Conservation (phyloP, 306 rosid species). For the Prinsepia uniflora region DNA sequence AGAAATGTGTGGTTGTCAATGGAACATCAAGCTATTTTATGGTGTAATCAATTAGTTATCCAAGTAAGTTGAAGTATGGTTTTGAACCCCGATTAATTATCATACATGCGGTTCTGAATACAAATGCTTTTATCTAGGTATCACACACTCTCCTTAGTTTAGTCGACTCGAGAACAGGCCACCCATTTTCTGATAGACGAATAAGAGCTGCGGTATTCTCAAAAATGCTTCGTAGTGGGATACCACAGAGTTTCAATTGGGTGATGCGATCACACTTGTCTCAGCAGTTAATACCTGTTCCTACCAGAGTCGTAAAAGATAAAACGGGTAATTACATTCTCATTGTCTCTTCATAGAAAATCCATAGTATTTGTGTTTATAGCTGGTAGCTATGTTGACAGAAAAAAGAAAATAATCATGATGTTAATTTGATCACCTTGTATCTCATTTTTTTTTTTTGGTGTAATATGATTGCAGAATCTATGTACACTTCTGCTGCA, state of each 20-base stretch:
- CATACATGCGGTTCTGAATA: slow-evolving; percentile 31
- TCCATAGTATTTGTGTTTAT: not conserved
- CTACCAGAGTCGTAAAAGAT: slow-evolving; percentile 43
- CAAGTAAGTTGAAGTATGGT: slow-evolving; percentile 57
- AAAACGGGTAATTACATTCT: slow-evolving; percentile 49
- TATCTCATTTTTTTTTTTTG: not conserved
- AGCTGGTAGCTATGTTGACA: not conserved
- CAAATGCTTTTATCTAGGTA: slow-evolving; percentile 52
- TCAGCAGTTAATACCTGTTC: slow-evolving; percentile 39
- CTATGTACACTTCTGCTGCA: slow-evolving; percentile 37
- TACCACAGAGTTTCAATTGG: slow-evolving; percentile 63
- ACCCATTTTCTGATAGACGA: slow-evolving; percentile 58
- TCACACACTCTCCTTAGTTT: slow-evolving; percentile 93
- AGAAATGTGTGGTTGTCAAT: slow-evolving; percentile 96
- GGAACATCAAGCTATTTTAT: slow-evolving; percentile 97
- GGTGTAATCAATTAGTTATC: slow-evolving; percentile 94
- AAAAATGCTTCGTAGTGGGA: slow-evolving; percentile 84
- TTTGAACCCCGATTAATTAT: slow-evolving; percentile 18
- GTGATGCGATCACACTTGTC: slow-evolving; percentile 45
- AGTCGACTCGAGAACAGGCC: slow-evolving; percentile 72
- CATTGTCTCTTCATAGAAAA: not conserved
- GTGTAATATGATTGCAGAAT: slow-evolving; percentile 46
- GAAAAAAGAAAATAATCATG: not conserved
- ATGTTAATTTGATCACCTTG: not conserved
- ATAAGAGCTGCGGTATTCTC: slow-evolving; percentile 61